Evolutionary conservation across 306 rosid species (phyloP), one percentile per base, ranked within the genome.

Genomic region (Delonix regia): DNA sequence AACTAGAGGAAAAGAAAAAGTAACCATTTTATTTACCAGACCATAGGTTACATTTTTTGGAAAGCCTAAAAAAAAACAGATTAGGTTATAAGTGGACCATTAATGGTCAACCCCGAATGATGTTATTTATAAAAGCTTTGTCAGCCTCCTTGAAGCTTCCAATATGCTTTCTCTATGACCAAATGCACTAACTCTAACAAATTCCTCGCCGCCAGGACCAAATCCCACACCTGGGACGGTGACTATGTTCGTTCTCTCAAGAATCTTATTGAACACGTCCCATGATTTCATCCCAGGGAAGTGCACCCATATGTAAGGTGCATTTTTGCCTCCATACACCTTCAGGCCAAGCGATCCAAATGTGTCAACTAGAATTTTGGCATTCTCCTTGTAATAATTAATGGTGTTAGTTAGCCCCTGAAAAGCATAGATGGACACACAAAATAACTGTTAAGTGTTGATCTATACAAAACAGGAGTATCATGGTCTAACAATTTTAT

Each of bases 201-300:
- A 86, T 49, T 69, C 88, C 72, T 89, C 92, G 9, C 94, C 94
- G 10, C 73, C 88, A n/a, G 97, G 94, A n/a, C 94, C 97, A 57
- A 91, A 89, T 18, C 94, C 97, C 11, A 75, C 66, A 0, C 97
- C 97, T 0, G 94, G 97, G 49, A 89, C 75, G n/a, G 97, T 91
- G 42, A 91, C 82, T 16, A 91, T 83, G 62, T 90, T 83, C 19
- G 92, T 78, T 71, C 60, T 88, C 51, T 83, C 83, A 5, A 89
- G 86, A 62, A 91, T 86, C 45, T 86, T 75, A 21, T 48, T 81
- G 80, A 91, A 91, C 14, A 86, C 79, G 36, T 86, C 85, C 97
- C 97, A 91, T 9, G 97, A 89, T 59, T 70, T 77, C 34, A 33
- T 38, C 19, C 97, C 89, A 0, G 92, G 92, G 78, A 91, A 91